These are phyloP conservation scores for Trichoderma sp. DNA, from an alignment of 2,329 filamentous ascomycete genomes.

Conservation along the genomic window DNA sequence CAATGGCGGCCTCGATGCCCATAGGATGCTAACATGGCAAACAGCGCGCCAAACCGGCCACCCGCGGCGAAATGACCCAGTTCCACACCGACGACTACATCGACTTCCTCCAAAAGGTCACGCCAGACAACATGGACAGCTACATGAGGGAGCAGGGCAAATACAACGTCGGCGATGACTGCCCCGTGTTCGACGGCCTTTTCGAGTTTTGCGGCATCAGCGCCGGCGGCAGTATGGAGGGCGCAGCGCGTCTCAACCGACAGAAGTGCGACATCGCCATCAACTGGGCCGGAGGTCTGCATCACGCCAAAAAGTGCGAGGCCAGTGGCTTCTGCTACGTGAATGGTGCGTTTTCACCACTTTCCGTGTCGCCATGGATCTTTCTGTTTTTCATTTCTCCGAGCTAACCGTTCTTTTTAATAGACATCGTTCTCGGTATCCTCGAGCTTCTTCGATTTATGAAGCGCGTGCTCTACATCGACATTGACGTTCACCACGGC, in stretches of 20 bases:
- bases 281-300: constrained; percentile 96
- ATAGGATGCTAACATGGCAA: constrained; percentile 10
- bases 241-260: constrained; percentile 84
- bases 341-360: constrained; percentile 64
- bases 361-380: background rate
- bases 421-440: constrained; percentile 94
- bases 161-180: constrained; percentile 96
- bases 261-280: constrained; percentile 95
- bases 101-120: constrained; percentile 91
- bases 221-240: constrained; percentile 90
- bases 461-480: constrained; percentile 95
- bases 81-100: constrained; percentile 97
- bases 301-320: constrained; percentile 96
- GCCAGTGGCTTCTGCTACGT: constrained; percentile 98
- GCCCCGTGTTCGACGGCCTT: constrained; percentile 96
- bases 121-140: constrained; percentile 96
- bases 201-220: constrained; percentile 96
- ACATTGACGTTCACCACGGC: constrained; percentile 92
- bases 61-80: constrained; percentile 84
- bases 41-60: constrained; percentile 82
- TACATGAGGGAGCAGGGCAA: constrained; percentile 88
- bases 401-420: constrained; percentile 24
- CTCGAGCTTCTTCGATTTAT: constrained; percentile 88
- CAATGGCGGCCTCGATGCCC: background rate
- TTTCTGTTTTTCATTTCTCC: too few species aligned